These are phyloP conservation scores for Apodospora peruviana DNA, from an alignment of 495 filamentous ascomycete species.

Conservation along the genomic window DNA sequence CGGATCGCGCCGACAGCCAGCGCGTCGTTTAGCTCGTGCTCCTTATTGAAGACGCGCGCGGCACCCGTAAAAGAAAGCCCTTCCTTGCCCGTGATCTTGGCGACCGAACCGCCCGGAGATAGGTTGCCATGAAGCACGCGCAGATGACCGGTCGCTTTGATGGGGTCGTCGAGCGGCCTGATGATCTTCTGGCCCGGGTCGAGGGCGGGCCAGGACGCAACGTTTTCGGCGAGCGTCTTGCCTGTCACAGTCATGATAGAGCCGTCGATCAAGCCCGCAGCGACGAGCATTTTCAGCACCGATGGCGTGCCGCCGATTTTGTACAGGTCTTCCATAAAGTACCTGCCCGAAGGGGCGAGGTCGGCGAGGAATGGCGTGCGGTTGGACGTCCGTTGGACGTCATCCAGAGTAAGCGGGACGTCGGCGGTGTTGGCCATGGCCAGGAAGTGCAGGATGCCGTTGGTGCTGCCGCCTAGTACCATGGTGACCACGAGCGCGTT, in stretches of 20 bases:
- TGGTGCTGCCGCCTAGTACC: conserved; percentile 86
- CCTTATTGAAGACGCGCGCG: conserved; percentile 89
- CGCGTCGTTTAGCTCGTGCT: conserved; percentile 69
- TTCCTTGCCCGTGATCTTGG: conserved; percentile 98
- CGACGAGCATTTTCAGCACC: conserved; percentile 87
- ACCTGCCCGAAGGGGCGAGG: conserved; percentile 79
- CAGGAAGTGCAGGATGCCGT: conserved; percentile 89
- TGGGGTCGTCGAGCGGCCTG: conserved; percentile 72
- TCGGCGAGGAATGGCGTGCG: conserved; percentile 94
- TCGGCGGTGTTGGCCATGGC: conserved; percentile 91
- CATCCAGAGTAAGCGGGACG: conserved; percentile 76
- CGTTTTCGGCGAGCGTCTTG: conserved; percentile 83
- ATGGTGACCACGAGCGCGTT: conserved; percentile 93
- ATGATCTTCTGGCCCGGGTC: conserved; percentile 81
- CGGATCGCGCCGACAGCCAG: conserved; percentile 63
- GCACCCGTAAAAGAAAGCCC: conserved; percentile 75
- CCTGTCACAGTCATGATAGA: conserved; percentile 87
- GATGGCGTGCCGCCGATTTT: conserved; percentile 86
- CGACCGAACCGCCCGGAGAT: conserved; percentile 85
- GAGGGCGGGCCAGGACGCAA: conserved; percentile 73
- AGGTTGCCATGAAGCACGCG: conserved; percentile 89
- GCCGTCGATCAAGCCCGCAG: conserved; percentile 76
- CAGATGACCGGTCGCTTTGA: conserved; percentile 83
- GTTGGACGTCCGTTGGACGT: conserved; percentile 80
- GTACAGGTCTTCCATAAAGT: conserved; percentile 94